Evolutionary conservation across 352 stramenopile species (phyloP), one percentile per base, ranked within the genome.

Genomic region (Elongisporangium anandrum): DNA sequence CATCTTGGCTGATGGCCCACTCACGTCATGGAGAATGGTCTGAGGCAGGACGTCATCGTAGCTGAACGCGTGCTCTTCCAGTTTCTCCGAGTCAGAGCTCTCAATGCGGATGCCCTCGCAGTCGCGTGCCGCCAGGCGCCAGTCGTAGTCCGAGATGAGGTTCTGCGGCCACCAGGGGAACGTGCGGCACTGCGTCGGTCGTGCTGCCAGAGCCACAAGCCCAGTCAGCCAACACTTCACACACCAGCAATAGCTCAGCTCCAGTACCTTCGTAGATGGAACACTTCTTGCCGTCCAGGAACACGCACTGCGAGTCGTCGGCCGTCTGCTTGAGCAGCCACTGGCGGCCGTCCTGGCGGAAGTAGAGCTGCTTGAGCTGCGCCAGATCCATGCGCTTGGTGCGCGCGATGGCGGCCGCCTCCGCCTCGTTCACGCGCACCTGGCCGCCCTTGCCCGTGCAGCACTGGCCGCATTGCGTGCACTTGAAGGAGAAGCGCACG

Each of bases 131-230:
- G 80, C 72, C 10, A 91, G 65, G 19, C 73, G 70, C 84, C 84
- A 94, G 54, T 94, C 84, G 72, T 92, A 92, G 55, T 87, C 71
- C 3, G 84, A 90, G 57, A 90, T 73, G 8, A 93, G 56, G 58
- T 91, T 59, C 56, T 92, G 81, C 38, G 81, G 84, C 84, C 84
- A 94, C 79, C 83, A 94, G 45, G 84, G 84, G 52, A 88, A 94
- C 49, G 84, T 94, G 12, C 79, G 76, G 58, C 84, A 94, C 63
- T 94, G 84, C 47, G 80, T 92, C 29, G 84, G 84, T 10, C 84
- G 71, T 5, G 74, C 81, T 88, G 62, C n/a, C 53, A 17, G 15
- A 52, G 48, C 15, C 59, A 19, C n/a, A 49, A 3, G n/a, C 22
- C 34, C 34, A 45, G 34, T 45, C 10, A 45, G 34, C 34, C 34